A percentile compares a stretch with the other conserved stretches of the same genome.
phyloP scores from a whole-genome alignment of 345 rosid species.

The Populus euphratica region DNA sequence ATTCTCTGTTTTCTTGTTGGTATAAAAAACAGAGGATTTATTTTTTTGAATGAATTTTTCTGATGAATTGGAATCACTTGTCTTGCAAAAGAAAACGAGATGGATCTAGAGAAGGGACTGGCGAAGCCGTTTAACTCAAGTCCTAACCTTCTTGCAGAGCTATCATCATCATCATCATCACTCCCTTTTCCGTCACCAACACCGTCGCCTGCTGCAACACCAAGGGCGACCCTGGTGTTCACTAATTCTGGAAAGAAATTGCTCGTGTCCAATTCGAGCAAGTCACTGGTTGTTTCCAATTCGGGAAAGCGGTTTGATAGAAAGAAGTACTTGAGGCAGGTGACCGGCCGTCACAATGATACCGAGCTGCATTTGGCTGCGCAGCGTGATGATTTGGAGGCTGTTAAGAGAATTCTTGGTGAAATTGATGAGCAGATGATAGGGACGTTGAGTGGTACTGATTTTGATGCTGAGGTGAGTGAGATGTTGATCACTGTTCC shows the following conservation, averaged over 20 bases:
- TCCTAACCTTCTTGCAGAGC: conserved; percentile 18
- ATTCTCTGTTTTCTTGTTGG: not conserved
- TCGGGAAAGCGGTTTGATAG: conserved; percentile 78
- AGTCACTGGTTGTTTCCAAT: conserved; percentile 50
- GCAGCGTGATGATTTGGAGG: conserved; percentile 64
- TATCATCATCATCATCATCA: not conserved
- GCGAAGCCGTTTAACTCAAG: conserved; percentile 5
- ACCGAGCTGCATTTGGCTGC: conserved; percentile 95
- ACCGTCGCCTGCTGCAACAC: conserved; percentile 33
- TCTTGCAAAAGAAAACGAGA: conserved; percentile 27
- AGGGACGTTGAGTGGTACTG: conserved; percentile 56
- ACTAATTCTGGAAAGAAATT: conserved; percentile 46
- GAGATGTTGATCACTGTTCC: not conserved
- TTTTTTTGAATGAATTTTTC: not conserved
- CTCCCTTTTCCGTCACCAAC: conserved; percentile 41
- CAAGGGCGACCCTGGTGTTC: conserved; percentile 35
- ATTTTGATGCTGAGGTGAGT: conserved; percentile 68
- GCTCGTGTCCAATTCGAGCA: conserved; percentile 47
- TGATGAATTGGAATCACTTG: not conserved
- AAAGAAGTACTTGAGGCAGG: conserved; percentile 91
- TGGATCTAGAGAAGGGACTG: conserved; percentile 37
- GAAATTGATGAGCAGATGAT: conserved; percentile 77
- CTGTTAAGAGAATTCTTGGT: conserved; percentile 57
- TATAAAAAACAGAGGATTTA: not conserved
- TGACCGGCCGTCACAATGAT: conserved; percentile 90